A percentile compares a stretch with the other conserved stretches of the same genome.
phyloP scores from a whole-genome alignment of 768 basidiomycete species.

The Dioszegia crocea region DNA sequence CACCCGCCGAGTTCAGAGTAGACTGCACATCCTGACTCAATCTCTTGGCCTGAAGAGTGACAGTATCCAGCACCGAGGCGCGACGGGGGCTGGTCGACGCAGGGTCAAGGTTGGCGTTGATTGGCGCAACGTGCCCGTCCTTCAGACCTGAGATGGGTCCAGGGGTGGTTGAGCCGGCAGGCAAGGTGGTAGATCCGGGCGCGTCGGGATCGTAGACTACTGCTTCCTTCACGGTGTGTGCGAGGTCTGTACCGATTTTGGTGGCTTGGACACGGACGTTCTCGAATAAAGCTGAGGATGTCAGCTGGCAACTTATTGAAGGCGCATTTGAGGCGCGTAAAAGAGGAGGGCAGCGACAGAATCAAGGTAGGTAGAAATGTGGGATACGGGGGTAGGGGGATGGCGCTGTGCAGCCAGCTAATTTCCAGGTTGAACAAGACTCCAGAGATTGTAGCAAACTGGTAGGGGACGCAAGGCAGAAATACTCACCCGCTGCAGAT shows the following conservation, averaged over 20 bases:
- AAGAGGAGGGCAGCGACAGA: no score
- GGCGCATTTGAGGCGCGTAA: no score
- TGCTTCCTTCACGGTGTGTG: slow-evolving; percentile 20
- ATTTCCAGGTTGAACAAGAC: no score
- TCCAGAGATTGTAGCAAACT: no score
- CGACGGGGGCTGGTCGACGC: background rate
- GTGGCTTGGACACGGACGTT: slow-evolving; percentile 26
- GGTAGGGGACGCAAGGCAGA: background rate
- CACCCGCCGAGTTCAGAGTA: background rate
- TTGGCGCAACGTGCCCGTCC: background rate
- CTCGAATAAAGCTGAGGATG: slow-evolving; percentile 7
- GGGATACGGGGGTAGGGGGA: no score
- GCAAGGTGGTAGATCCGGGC: background rate
- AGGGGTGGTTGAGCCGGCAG: background rate
- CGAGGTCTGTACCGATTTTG: slow-evolving; percentile 20
- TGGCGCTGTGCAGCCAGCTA: no score
- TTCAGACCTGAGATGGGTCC: background rate
- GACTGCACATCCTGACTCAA: background rate
- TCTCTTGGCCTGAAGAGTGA: background rate
- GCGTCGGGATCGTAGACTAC: slow-evolving; percentile 6
- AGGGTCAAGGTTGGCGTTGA: background rate
- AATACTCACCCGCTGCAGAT: slow-evolving; percentile 15
- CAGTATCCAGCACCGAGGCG: background rate
- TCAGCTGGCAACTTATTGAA: no score
- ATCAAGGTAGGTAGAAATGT: no score